Base-by-base conservation (phyloP, 108 stramenopile genomes). In the Nitzschia sp. region DNA sequence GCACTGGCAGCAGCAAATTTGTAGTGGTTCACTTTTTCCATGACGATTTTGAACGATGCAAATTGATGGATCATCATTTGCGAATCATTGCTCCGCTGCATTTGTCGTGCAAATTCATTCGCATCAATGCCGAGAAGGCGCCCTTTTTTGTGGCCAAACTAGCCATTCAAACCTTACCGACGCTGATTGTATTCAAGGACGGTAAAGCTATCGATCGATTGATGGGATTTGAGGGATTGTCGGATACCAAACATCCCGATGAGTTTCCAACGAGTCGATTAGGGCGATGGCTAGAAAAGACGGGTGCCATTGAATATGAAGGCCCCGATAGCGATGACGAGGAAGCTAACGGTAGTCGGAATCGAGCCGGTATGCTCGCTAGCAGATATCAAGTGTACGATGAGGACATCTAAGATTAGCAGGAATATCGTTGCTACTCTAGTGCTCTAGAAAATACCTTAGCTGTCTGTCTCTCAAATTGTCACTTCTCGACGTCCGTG, bases 141-240 rank as follows among this genome's bases (percentile, higher is more conserved):
- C 98, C 97, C 1, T 99, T 99, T 75, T 99, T 99, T 79, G 96
- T 97, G 6, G 58, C 78, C 35, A 99, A 98, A 70, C 75, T 99
- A 6, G 67, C 80, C 26, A 81, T 97, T 9, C 59, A 67, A 57
- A 91, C 90, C 2, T 56, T 96, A 17, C 95, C 94, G 0, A 78
- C 91, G 6, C 29, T 96, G 18, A 38, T 96, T 13, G 83, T 95
- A 6, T 96, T 96, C 70, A 76, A 79, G 36, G 70, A 91, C 62
- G 98, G 97, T 6, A 89, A 85, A 38, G 70, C 78, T 30, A 72
- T 90, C 32, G 89, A 86, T 56, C 75, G 89, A 23, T 54, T 93
- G 61, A 77, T 73, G 17, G 95, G 95, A 15, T 95, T 95, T 74
- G 86, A 91, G 36, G 89, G 82, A 26, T 60, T 95, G 57, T 8